Evolutionary conservation across 495 filamentous ascomycete species (phyloP).

Genomic region (Annulohypoxylon stygium): DNA sequence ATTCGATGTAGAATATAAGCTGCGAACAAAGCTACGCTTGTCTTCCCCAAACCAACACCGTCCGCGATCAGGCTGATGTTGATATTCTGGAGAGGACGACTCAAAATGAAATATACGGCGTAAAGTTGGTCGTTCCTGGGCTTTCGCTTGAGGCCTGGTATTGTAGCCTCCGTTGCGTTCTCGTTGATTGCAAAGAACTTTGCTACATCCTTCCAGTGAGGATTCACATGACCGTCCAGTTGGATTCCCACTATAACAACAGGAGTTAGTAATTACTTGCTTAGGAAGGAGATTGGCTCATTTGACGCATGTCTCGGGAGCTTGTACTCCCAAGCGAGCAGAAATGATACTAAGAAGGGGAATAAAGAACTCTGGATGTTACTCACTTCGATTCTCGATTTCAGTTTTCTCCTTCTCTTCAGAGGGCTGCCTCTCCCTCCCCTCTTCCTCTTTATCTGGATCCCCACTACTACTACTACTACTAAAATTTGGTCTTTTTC

Average conservation of each 20-base stretch:
- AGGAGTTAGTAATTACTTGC: too few species aligned
- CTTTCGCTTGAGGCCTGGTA: conserved; percentile 8
- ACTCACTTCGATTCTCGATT: not conserved
- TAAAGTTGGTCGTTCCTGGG: conserved; percentile 14
- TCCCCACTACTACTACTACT: too few species aligned
- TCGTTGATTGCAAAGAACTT: conserved; percentile 9
- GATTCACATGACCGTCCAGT: not conserved
- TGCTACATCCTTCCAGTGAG: not conserved
- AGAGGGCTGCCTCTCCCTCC: too few species aligned
- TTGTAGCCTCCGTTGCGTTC: not conserved
- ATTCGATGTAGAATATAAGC: conserved; percentile 3
- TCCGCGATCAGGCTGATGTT: conserved; percentile 8
- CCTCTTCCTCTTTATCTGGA: too few species aligned
- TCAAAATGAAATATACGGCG: conserved; percentile 21
- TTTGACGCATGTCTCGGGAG: too few species aligned
- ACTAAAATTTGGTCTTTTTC: too few species aligned
- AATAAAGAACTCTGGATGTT: too few species aligned
- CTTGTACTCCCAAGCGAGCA: too few species aligned
- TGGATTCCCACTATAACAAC: not conserved
- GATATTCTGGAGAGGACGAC: not conserved
- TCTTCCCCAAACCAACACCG: conserved; percentile 27
- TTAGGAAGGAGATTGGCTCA: too few species aligned
- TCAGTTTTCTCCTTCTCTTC: too few species aligned
- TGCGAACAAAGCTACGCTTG: conserved; percentile 1
- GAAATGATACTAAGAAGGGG: too few species aligned